phyloP scores from a whole-genome alignment of 1,284 basidiomycete genomes.

The Cryptococcus hybrid region DNA sequence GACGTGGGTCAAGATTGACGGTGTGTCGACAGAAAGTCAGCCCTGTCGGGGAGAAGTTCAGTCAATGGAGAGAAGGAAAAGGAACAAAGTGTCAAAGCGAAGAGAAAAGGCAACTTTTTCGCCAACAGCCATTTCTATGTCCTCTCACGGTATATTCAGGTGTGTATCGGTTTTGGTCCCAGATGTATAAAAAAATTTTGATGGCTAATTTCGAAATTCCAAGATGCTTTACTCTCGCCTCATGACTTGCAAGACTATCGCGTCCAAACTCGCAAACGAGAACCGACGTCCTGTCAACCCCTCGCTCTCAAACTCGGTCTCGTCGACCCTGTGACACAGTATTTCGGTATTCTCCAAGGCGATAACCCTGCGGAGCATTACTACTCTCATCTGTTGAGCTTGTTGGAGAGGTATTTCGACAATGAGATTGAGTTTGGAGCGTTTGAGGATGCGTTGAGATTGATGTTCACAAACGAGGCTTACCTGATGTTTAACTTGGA shows the following conservation, averaged over 20 bases:
- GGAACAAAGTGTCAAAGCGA: constrained; percentile 18
- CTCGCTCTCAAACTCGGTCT: constrained; percentile 62
- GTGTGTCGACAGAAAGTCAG: constrained; percentile 22
- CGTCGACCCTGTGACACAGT: constrained; percentile 55
- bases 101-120: constrained; percentile 66
- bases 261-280: constrained; percentile 53
- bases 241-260: constrained; percentile 68
- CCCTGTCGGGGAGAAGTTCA: constrained; percentile 19
- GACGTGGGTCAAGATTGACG: constrained; percentile 54
- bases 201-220: too few species aligned
- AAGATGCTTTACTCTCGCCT: constrained; percentile 82
- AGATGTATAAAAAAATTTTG: not conserved
- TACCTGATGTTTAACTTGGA: constrained; percentile 93
- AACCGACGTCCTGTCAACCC: constrained; percentile 56
- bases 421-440: constrained; percentile 83
- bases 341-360: constrained; percentile 49
- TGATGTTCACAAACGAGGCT: constrained; percentile 95
- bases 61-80: constrained; percentile 10
- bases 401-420: constrained; percentile 92
- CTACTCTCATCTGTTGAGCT: constrained; percentile 84
- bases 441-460: constrained; percentile 93
- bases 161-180: constrained; percentile 47
- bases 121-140: constrained; percentile 92
- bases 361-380: constrained; percentile 62
- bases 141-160: constrained; percentile 81